Evolutionary conservation across 495 filamentous ascomycete species (phyloP), one percentile per base, ranked within the genome.

Genomic region (Penicillium dipodomyicola): DNA sequence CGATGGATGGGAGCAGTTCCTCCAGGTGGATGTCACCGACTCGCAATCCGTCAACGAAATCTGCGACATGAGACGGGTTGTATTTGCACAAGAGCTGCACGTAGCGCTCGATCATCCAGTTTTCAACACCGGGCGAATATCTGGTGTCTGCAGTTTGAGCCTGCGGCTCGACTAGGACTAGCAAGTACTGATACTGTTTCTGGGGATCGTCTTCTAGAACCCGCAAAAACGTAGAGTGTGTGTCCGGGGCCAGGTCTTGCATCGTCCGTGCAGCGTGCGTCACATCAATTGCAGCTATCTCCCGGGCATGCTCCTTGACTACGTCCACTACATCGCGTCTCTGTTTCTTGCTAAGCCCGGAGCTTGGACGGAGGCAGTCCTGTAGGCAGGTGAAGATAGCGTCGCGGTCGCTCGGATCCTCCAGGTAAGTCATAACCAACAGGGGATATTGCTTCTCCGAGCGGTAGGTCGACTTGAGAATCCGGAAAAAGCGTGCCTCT

Each of bases 81-180:
- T 89, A 94, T 62, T 79, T 79, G 73, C 95, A 97, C 81, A 97
- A 88, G 19, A 98, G 81, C 59, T 87, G 88, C 20, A 98, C 84
- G 69, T 97, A 98, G 58, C 82, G 84, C 66, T 97, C 94, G 17
- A 88, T 72, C 63, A 97, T 90, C 65, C 67, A 71, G 45, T 73
- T 71, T 22, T 76, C 72, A 8, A 54, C 63, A 19, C 58, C 59
- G 11, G 75, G 57, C 49, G 61, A 37, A 37, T 61, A 40, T 37
- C 70, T 73, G 7, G 55, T 59, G 17, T 80, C 80, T 5, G 69
- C 69, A 1, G 60, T 62, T 52, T 79, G 77, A 7, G 69, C 63
- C 42, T 58, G 54, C 0, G 90, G 86, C 60, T 97, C 93, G 32
- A 97, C 77, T 1, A 97, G 76, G 12, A 89, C 80, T 54, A 78